Base-by-base conservation (phyloP, 352 stramenopile genomes). In the Thalassiosira ordinaria region DNA sequence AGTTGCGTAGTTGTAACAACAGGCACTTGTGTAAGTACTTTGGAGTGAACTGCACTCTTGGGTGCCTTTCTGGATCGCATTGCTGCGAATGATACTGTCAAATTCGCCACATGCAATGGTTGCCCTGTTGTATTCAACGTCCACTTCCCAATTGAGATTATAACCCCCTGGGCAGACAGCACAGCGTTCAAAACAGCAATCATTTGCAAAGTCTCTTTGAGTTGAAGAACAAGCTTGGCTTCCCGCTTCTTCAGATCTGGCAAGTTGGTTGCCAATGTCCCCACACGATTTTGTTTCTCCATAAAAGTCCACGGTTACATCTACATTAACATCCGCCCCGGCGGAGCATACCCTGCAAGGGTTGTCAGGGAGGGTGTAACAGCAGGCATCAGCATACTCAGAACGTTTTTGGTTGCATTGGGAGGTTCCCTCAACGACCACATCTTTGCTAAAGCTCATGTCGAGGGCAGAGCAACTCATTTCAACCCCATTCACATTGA, bases 1-100 rank as follows among this genome's bases (percentile, higher is more conserved):
- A 35, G 81, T 88, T 5, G 81, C 81, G 60, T 88, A 88, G 63
- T 88, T 88, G 56, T 85, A 88, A 33, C 81, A 88, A 55, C 81
- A 88, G 62, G 81, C 47, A 65, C 74, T 84, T 37, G 81, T 78
- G 61, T 80, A 88, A n/a, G 73, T 83, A 39, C 81, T 88, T 49
- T 56, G 52, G 24, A 88, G 63, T 55, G 51, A 64, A 55, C 27
- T 59, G 51, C 81, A 88, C 39, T 88, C 81, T 72, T 82, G 31
- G 16, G 81, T 72, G 16, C 62, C 65, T 22, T 77, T 88, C 31
- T 77, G 18, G 27, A 88, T 82, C 4, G 57, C 53, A 55, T 82
- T 83, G 31, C 44, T 61, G 61, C 41, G 44, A 49, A 88, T 85
- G 47, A 88, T 71, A n/a, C 20, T 53, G 69, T 85, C 81, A 60